These are phyloP conservation scores for Phytopythium kandeliae DNA, from an alignment of 352 stramenopile genomes.

Conservation along the genomic window DNA sequence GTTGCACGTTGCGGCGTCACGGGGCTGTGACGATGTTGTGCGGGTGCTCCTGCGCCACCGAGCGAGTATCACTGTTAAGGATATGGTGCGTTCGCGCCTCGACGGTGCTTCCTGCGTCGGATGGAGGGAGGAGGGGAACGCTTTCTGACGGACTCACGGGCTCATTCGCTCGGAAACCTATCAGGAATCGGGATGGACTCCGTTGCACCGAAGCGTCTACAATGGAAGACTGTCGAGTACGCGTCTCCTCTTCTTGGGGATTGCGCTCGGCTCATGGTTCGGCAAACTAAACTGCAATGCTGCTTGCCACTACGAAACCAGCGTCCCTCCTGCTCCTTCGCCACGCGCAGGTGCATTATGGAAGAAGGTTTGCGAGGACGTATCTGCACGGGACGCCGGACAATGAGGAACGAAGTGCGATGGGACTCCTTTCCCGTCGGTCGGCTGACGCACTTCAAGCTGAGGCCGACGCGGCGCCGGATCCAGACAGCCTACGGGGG, in stretches of 20 bases:
- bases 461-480: conserved; percentile 4
- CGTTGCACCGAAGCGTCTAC: conserved; percentile 70
- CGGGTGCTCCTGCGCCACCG: conserved; percentile 50
- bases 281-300: too few relatives aligned
- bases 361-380: conserved; percentile 39
- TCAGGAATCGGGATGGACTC: conserved; percentile 83
- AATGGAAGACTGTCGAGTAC: conserved; percentile 62
- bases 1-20: conserved; percentile 59
- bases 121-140: background rate
- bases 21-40: conserved; percentile 47
- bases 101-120: background rate
- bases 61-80: conserved; percentile 38
- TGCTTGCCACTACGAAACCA: conserved; percentile 11
- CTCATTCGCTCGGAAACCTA: conserved; percentile 6
- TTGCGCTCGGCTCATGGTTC: background rate
- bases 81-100: conserved; percentile 56
- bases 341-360: conserved; percentile 42
- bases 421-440: conserved; percentile 49
- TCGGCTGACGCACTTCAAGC: conserved; percentile 9
- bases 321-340: conserved; percentile 66
- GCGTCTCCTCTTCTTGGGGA: conserved; percentile 6
- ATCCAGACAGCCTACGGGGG: conserved; percentile 7
- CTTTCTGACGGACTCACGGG: background rate
- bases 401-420: conserved; percentile 45
- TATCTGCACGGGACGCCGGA: conserved; percentile 50